Base-by-base conservation (phyloP, 805 yeast genomes). In the Wickerhamomyces canadensis region DNA sequence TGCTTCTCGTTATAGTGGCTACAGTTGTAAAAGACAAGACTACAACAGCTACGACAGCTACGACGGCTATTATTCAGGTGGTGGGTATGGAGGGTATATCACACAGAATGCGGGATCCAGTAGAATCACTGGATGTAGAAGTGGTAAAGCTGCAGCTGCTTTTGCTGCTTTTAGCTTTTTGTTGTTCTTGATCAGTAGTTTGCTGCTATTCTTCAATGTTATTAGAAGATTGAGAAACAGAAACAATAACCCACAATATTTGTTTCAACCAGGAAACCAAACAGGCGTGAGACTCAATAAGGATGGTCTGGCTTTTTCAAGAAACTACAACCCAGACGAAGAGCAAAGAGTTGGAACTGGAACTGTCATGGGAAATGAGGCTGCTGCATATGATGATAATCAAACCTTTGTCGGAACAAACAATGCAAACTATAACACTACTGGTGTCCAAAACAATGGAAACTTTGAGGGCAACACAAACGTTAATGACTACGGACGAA, bases 141-240 rank as follows among this genome's bases (percentile, higher is more conserved):
- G 60, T 11, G 46, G 55, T 7, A 52, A 60, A 35, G 55, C 62
- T 3, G 44, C 64, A 4, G 52, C 59, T 35, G 66, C 64, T 3
- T 59, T 61, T 41, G 47, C 60, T 5, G 63, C 58, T 9, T 36
- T 61, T 2, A 34, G 51, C 2, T 58, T 54, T 39, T 33, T 57
- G 4, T 36, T 62, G 30, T 61, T 57, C 31, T 37, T 47, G n/a
- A 17, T 60, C 5, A 43, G 55, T 17, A 26, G 53, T 8, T 23
- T 51, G 14, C 15, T 60, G n/a, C 33, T 62, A 10, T 53, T 48
- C 27, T 36, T 45, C 18, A 55, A 57, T 34, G 59, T 63, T n/a
- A 36, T 59, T 21, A 56, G 47, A 34, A 40, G 42, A 12, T 13
- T 49, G 31, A 35, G 35, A 18, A 27, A 23, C 16, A 34, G 33